Percentiles rank a stretch among this genome's conserved stretches.
Conservation (phyloP, 1,284 basidiomycete genomes). For the Puccinia polysora region DNA sequence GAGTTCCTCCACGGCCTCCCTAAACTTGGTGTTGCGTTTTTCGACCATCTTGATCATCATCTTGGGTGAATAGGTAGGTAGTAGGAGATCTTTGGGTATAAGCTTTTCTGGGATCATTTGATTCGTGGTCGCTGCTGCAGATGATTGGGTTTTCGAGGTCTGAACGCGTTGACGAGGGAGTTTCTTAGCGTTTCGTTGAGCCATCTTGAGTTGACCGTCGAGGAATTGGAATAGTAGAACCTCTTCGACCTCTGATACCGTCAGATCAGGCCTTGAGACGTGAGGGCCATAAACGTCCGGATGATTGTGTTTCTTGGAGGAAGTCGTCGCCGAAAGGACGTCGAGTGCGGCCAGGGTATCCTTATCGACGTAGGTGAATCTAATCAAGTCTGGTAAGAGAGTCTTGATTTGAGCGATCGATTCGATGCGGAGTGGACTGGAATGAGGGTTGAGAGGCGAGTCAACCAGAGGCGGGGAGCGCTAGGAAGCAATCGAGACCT, state of each 20-base stretch:
- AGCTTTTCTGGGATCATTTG: slow-evolving; percentile 3
- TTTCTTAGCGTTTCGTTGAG: slow-evolving; percentile 53
- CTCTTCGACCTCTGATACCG: slow-evolving; percentile 49
- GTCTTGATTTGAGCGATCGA: slow-evolving; percentile 84
- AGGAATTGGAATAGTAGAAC: slow-evolving; percentile 54
- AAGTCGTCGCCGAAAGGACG: slow-evolving; percentile 44
- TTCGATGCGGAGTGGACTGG: slow-evolving; percentile 70
- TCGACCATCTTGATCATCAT: slow-evolving; percentile 68
- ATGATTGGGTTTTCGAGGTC: neutral
- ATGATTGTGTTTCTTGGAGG: slow-evolving; percentile 59
- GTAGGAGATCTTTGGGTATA: neutral
- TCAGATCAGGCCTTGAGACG: slow-evolving; percentile 21
- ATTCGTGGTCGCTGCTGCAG: neutral
- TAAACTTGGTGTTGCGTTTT: slow-evolving; percentile 65
- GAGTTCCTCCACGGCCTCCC: slow-evolving; percentile 69
- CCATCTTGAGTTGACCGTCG: slow-evolving; percentile 53
- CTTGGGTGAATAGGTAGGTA: slow-evolving; percentile 43
- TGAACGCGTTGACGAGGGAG: slow-evolving; percentile 44
- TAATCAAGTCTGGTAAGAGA: slow-evolving; percentile 71
- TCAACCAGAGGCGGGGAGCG: neutral
- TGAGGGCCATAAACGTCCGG: slow-evolving; percentile 62
- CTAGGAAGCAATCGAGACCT: slow-evolving; percentile 44
- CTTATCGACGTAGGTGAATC: slow-evolving; percentile 73
- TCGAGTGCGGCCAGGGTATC: slow-evolving; percentile 58
- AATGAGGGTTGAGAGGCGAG: slow-evolving; percentile 38